Conservation (phyloP, 208 protist genomes). For the Sergeia podlipaevii region DNA sequence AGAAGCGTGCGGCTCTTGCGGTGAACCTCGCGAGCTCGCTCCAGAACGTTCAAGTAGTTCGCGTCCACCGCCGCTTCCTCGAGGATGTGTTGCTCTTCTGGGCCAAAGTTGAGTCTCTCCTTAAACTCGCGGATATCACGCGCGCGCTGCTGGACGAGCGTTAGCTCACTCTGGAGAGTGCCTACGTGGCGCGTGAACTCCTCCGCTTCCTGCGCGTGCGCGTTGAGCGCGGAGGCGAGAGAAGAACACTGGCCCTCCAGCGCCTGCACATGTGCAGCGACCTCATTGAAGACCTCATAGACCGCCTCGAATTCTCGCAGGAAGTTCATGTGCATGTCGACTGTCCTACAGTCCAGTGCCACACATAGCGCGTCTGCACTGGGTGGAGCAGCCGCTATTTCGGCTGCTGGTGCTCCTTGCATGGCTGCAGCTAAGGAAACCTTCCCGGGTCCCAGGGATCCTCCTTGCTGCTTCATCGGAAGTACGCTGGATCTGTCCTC, state of each 20-base stretch:
- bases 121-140: constrained; percentile 59
- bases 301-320: constrained; percentile 50
- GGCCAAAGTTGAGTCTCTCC: constrained; percentile 56
- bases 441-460: too few relatives aligned
- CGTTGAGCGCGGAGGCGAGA: constrained; percentile 18
- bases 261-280: constrained; percentile 34
- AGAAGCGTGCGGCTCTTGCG: constrained; percentile 55
- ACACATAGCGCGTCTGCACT: constrained; percentile 36
- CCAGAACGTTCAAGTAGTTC: constrained; percentile 66
- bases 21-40: constrained; percentile 56
- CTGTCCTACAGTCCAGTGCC: constrained; percentile 50
- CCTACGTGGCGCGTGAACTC: constrained; percentile 26
- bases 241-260: constrained; percentile 39
- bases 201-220: constrained; percentile 16
- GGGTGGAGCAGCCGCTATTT: neutral
- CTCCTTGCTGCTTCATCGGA: neutral
- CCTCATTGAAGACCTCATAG: constrained; percentile 51
- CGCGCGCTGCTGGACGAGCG: constrained; percentile 48
- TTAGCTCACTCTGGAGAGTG: constrained; percentile 32
- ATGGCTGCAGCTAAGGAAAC: neutral
- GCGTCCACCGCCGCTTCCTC: constrained; percentile 54
- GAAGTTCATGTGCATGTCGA: constrained; percentile 57
- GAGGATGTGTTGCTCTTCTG: constrained; percentile 54
- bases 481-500: neutral
- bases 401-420: neutral